Evolutionary conservation across 352 stramenopile species (phyloP), one percentile per base, ranked within the genome.

Genomic region (Pythium sp.): DNA sequence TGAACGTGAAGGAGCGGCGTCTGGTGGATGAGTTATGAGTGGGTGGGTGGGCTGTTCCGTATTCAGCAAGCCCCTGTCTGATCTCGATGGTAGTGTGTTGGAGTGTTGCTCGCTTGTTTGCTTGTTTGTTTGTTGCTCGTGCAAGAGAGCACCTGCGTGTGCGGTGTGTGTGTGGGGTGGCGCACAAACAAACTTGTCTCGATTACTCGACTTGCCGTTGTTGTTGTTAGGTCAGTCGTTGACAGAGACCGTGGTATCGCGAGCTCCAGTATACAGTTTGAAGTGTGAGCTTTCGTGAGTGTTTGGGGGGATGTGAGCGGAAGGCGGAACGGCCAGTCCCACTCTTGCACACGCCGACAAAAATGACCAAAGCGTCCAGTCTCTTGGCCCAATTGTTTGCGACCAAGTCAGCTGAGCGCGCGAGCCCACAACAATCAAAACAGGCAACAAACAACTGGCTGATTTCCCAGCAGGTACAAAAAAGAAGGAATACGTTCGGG

Each of bases 311-410:
- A 58, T 58, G 53, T 9, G 53, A 14, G 28, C 15, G 12, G 22
- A 51, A 51, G 43, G 43, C 43, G 43, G 43, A 51, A 51, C 15
- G 43, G 15, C 2, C 24, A 6, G 26, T 36, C 26, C 54, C 26
- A 59, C 11, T 20, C 34, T 20, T 59, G 54, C 28, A 59, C 54
- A 34, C 54, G 14, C 26, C 1, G n/a, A 58, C 51, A 58, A 22
- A 34, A 34, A 59, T 34, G 43, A 59, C 53, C 3, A 36, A 26
- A 36, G 26, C 53, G 53, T 59, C 54, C 7, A 7, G 15, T 59
- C 54, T 59, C 54, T 59, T 15, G 54, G 54, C 54, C 6, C 54
- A 36, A 43, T 59, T 51, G 54, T 59, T 59, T 59, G 54, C 54
- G 54, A 59, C 54, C 54, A 15, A 43, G 54, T 43, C 54, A 59